Base-by-base conservation (phyloP, 2,329 filamentous ascomycete species). In the Botryotinia globosa region DNA sequence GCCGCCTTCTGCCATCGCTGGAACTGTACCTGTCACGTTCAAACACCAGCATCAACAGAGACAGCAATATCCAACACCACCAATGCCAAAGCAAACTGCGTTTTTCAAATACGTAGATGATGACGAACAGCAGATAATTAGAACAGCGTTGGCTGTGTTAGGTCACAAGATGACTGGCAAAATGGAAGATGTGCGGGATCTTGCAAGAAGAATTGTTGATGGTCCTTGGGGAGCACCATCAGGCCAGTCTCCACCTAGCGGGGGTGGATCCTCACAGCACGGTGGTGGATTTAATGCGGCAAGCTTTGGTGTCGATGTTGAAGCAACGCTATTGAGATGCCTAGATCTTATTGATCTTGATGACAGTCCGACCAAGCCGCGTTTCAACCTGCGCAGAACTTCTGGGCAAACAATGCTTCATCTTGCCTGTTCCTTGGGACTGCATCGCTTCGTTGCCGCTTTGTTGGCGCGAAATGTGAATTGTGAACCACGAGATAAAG, bases 341-440 rank as follows among this genome's bases (percentile, higher is more conserved):
- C 84, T 96, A n/a, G 92, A 95, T 77, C 85, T 93, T 62, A 91
- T 94, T 78, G 92, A 95, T 80, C 84, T 94, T 39, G 91, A 94
- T 79, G 91, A 94, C 77, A 93, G 88, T 78, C 87, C 90, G 6
- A 86, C 91, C 74, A 86, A 87, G 77, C 88, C 91, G 22, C 87
- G 87, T 39, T 88, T 92, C 74, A 92, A 96, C 79, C 83, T 91
- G 68, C 87, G 86, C 73, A 83, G 84, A 77, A 82, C 87, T 1
- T 92, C 89, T 20, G 93, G 93, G 0, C 92, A 95, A 79, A 94
- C 92, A 1, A 91, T 97, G 86, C 86, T 97, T 74, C 93, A 96
- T 78, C 85, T 94, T 74, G 92, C 92, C 2, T 92, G 90, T 77
- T 91, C 91, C 14, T 83, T 94, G 20, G 93, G 93, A 9, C 87